Base-by-base conservation (phyloP, 1,284 basidiomycete species). In the Agaricales sp. region DNA sequence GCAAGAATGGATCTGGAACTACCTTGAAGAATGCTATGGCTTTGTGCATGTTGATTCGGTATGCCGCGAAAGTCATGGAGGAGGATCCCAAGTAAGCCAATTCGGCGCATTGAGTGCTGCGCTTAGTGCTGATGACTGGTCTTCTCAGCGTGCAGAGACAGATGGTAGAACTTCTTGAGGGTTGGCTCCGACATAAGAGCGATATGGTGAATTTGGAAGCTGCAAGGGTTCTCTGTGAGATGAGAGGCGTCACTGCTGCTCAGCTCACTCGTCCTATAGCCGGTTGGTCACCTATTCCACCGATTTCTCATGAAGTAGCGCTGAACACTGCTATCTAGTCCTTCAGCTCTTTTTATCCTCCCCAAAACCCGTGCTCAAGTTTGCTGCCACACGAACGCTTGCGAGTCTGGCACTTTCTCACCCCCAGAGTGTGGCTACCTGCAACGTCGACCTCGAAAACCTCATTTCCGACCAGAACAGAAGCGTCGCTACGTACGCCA, bases 161-260 rank as follows among this genome's bases (percentile, higher is more conserved):
- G 60, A 97, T 99, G 79, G 75, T 92, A 52, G 95, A 98, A 59
- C 78, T 97, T 44, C 75, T 99, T 48, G 96, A 99, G 64, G 86
- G 89, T 39, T 95, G 94, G 82, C 74, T 99, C 52, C 82, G 94
- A 53, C 96, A 99, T 70, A 99, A 99, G 76, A 95, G 92, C 62
- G 96, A 99, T 66, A 99, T 98, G 96, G 96, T 99, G 64, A 99
- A 98, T 70, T 92, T 95, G 59, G 96, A 99, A 67, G 96, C 95
- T 23, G 96, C 96, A 3, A 84, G 95, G 48, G 94, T 87, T 16
- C 95, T 99, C 55, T 98, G 94, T 64, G 94, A 97, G 65, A 91
- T 97, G 87, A 87, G 82, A 64, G 82, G 83, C 56, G 83, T 94
- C 21, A 77, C 82, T 21, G 63, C 82, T 12, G 66, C 78, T 19